Percentiles rank a stretch among this genome's conserved stretches.
phyloP scores from a whole-genome alignment of 352 stramenopile genomes.

The Lagenidium sp. region DNA sequence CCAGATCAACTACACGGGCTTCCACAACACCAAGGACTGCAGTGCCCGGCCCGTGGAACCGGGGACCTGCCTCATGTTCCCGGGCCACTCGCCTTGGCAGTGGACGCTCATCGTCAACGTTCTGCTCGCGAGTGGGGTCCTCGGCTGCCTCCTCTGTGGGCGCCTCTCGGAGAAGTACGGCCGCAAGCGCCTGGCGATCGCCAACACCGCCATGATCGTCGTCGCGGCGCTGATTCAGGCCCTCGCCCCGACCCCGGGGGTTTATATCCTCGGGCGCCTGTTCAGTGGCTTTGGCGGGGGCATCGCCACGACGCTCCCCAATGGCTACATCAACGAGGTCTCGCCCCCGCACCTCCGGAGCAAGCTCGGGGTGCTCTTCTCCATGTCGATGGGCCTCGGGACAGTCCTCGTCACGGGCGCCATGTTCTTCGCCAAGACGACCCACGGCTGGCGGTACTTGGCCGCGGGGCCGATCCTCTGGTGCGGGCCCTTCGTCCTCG shows the following conservation, averaged over 20 bases:
- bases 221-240: conserved; percentile 21
- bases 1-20: conserved; percentile 59
- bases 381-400: conserved; percentile 42
- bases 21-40: conserved; percentile 40
- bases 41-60: conserved; percentile 17
- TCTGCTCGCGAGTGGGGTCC: conserved; percentile 31
- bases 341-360: conserved; percentile 24
- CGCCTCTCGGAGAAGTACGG: conserved; percentile 20
- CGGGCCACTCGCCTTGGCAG: conserved; percentile 21
- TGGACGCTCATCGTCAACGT: conserved; percentile 28
- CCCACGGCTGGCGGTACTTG: conserved; percentile 43
- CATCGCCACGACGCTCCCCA: conserved; percentile 16
- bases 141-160: conserved; percentile 21
- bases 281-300: conserved; percentile 29
- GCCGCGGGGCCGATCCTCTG: conserved; percentile 42
- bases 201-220: conserved; percentile 23
- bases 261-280: conserved; percentile 29
- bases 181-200: conserved; percentile 21
- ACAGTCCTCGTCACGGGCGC: conserved; percentile 31
- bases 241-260: conserved; percentile 14
- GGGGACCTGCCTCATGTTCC: conserved; percentile 23
- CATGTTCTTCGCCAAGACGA: conserved; percentile 51
- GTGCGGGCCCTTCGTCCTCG: conserved; percentile 23
- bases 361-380: conserved; percentile 20
- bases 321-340: conserved; percentile 43